These are phyloP conservation scores for Physcia stellaris DNA, from an alignment of 495 filamentous ascomycete species.

Conservation along the genomic window DNA sequence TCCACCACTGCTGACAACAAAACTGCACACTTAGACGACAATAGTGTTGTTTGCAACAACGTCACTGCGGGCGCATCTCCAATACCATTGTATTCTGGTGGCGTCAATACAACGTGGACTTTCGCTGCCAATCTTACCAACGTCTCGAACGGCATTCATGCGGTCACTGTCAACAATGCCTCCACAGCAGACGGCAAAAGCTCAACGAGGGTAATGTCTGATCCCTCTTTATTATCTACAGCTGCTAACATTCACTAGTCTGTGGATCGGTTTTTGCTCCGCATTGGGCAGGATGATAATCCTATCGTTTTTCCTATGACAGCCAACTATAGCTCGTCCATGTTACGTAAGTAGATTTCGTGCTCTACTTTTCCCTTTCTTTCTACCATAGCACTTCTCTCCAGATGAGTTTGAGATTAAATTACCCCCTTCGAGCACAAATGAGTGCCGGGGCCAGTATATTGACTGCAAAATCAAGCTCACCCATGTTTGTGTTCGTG, in stretches of 20 bases:
- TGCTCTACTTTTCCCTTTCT: too few species aligned
- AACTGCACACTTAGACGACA: constrained; percentile 25
- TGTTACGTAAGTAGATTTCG: too few species aligned
- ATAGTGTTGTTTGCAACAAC: constrained; percentile 30
- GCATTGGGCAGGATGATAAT: constrained; percentile 42
- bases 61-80: constrained; percentile 14
- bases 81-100: constrained; percentile 29
- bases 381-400: too few species aligned
- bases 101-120: constrained; percentile 39
- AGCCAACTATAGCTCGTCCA: too few species aligned
- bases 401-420: too few species aligned
- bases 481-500: too few species aligned
- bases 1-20: constrained; percentile 36
- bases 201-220: constrained; percentile 32
- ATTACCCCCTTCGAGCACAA: too few species aligned
- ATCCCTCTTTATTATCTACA: neutral
- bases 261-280: constrained; percentile 42
- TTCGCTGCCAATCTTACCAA: constrained; percentile 40
- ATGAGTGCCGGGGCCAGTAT: too few species aligned
- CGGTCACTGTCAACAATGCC: constrained; percentile 44
- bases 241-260: too few species aligned
- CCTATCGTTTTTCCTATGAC: constrained; percentile 43
- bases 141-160: constrained; percentile 53
- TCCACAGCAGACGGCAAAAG: constrained; percentile 21
- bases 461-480: too few species aligned